These are phyloP conservation scores for Suillus sp. DNA, from an alignment of 768 basidiomycete species.

Conservation along the genomic window DNA sequence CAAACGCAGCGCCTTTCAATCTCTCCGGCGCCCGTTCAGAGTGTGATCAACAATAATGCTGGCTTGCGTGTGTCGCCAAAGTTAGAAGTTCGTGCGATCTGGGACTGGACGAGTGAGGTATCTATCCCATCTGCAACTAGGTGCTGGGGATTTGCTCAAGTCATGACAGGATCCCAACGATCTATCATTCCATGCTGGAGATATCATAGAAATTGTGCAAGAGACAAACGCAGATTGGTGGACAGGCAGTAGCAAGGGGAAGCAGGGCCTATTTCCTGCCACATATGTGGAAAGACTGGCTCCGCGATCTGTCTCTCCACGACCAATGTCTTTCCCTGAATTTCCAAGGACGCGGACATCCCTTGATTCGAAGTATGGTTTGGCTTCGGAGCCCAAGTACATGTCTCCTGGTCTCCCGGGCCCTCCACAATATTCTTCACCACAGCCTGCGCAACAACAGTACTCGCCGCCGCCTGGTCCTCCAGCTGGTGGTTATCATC, in stretches of 20 bases:
- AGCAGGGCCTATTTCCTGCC: conserved; percentile 77
- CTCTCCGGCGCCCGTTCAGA: conserved; percentile 23
- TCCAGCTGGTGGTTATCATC: conserved; percentile 16
- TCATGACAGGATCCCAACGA: conserved; percentile 68
- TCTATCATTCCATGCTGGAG: conserved; percentile 72
- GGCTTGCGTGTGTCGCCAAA: conserved; percentile 11
- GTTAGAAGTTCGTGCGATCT: conserved; percentile 32
- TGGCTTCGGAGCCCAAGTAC: conserved; percentile 17
- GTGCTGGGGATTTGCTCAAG: conserved; percentile 14
- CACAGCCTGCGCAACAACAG: background rate
- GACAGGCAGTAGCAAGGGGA: conserved; percentile 66
- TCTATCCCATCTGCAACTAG: conserved; percentile 6
- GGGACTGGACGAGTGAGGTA: conserved; percentile 35
- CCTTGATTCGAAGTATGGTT: conserved; percentile 11
- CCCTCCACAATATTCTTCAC: conserved; percentile 16
- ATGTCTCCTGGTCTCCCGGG: conserved; percentile 7
- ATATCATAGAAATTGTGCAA: conserved; percentile 75
- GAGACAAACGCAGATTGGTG: conserved; percentile 93
- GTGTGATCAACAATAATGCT: background rate
- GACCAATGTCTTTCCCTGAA: conserved; percentile 21
- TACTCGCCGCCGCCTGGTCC: conserved; percentile 18
- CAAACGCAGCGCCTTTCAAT: conserved; percentile 25
- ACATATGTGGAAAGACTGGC: conserved; percentile 65
- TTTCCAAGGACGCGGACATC: conserved; percentile 22
- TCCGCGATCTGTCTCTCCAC: conserved; percentile 22